A percentile compares a stretch with the other conserved stretches of the same genome.
phyloP scores from a whole-genome alignment of 1,284 basidiomycete genomes.

The Melampsora larici-populina region DNA sequence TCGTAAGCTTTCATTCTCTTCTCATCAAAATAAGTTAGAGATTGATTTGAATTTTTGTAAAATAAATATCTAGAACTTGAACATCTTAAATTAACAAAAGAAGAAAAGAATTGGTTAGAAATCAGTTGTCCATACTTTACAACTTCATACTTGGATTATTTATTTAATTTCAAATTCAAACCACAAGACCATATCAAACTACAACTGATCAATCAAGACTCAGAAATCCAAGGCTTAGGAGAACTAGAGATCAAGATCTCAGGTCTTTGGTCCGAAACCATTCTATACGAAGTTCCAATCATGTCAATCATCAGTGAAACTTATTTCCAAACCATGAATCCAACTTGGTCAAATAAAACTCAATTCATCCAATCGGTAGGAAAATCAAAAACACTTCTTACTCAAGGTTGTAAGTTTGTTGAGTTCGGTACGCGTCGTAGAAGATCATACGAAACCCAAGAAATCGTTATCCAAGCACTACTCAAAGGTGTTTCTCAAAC shows the following conservation, averaged over 20 bases:
- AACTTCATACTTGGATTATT: conserved; percentile 71
- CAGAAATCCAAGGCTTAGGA: conserved; percentile 58
- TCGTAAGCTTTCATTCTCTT: conserved; percentile 59
- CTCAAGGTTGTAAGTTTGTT: conserved; percentile 70
- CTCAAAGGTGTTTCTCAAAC: conserved; percentile 61
- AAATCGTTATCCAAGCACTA: conserved; percentile 70
- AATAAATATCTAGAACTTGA: conserved; percentile 62
- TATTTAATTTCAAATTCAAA: conserved; percentile 68
- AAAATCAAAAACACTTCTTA: conserved; percentile 70
- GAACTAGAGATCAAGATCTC: conserved; percentile 68
- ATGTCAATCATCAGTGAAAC: conserved; percentile 82
- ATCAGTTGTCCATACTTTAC: conserved; percentile 73
- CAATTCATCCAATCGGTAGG: conserved; percentile 68
- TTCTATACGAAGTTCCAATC: conserved; percentile 92
- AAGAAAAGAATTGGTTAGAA: conserved; percentile 70
- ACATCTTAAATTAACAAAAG: conserved; percentile 62
- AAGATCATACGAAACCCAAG: conserved; percentile 74
- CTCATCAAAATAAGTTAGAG: not conserved
- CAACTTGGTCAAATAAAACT: conserved; percentile 72
- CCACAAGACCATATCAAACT: conserved; percentile 72
- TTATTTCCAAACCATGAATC: conserved; percentile 64
- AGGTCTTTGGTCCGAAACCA: conserved; percentile 83
- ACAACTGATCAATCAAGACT: conserved; percentile 57
- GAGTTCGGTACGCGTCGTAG: conserved; percentile 92
- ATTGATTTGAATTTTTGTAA: not conserved